Evolutionary conservation across 345 rosid species (phyloP).

Genomic region (Crucihimalaya himalaica): DNA sequence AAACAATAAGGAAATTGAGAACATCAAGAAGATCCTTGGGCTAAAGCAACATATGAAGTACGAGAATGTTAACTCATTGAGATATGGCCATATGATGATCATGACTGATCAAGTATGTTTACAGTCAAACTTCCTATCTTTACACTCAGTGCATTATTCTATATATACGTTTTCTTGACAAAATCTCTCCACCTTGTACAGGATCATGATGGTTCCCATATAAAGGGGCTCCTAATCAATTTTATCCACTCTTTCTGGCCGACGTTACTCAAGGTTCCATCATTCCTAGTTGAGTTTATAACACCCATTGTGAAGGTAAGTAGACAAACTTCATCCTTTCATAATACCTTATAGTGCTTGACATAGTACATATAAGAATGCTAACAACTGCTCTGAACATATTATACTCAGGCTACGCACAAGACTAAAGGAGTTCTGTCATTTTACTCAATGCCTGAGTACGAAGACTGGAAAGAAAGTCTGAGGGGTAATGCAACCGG

Average conservation of each 20-base stretch:
- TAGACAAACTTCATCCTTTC: not conserved
- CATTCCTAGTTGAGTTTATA: constrained; percentile 90
- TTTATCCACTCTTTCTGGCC: constrained; percentile 98
- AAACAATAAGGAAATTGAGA: constrained; percentile 84
- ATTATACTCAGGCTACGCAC: constrained; percentile 61
- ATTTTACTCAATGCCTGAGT: constrained; percentile 95
- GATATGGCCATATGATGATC: constrained; percentile 99
- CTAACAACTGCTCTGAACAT: constrained; percentile 4
- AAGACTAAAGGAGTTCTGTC: constrained; percentile 50
- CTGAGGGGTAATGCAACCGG: constrained; percentile 62
- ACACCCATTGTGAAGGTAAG: constrained; percentile 96
- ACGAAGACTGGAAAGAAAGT: constrained; percentile 82
- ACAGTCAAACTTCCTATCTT: not conserved
- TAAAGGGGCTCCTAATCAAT: constrained; percentile 90
- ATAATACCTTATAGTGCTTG: not conserved
- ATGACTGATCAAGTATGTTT: constrained; percentile 92
- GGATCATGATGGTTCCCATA: constrained; percentile 99
- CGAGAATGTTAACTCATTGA: constrained; percentile 69
- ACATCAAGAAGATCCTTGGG: constrained; percentile 91
- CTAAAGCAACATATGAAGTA: constrained; percentile 80
- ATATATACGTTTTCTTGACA: constrained; percentile 5
- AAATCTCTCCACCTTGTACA: constrained; percentile 40
- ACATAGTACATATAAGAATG: not conserved
- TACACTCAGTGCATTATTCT: not conserved
- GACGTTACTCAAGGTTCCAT: constrained; percentile 73